Evolutionary conservation across 1,284 basidiomycete species (phyloP), one percentile per base, ranked within the genome.

Genomic region (Malassezia arunalokei): DNA sequence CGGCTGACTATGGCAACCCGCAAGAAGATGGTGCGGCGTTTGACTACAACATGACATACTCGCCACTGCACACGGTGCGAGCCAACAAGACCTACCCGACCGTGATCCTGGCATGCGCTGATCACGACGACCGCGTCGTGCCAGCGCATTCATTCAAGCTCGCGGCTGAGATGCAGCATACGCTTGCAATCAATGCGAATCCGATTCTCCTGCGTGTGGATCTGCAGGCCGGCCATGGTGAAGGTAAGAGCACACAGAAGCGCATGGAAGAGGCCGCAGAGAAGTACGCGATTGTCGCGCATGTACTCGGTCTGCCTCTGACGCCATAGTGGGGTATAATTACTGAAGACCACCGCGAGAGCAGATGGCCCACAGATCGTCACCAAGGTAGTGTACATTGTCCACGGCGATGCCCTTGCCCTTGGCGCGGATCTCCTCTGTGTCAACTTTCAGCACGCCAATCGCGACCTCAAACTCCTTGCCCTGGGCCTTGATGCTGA

Each of bases 341-440:
- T 49, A 54, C 32, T 17, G n/a, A 20, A 54, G 41, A 29, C 52
- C 52, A 14, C 48, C 53, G 27, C 31, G 33, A 15, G 47, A 33
- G 48, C 53, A 55, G 17, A 50, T 38, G 17, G 41, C 40, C 47
- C 48, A 55, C 6, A 55, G 48, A 30, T 55, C 53, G 40, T 55
- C 92, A 12, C 92, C 92, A 50, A 87, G 76, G 76, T 85, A 84
- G 49, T 84, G 82, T 28, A 85, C 77, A 28, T 86, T 85, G 75
- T 96, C 91, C 20, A 96, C 87, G 0, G 83, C 92, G 37, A 90
- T 80, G 37, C 83, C 88, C 75, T 95, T 96, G 69, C 90, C 94
- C 28, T 87, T 77, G 73, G 79, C 80, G 74, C 82, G 81, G 73
- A 99, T 92, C 47, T 96, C 90, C 66, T 90, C 88, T 29, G 87